These are phyloP conservation scores for Leccinum cinnamomeum DNA, from an alignment of 1,284 basidiomycete genomes.

Conservation along the genomic window DNA sequence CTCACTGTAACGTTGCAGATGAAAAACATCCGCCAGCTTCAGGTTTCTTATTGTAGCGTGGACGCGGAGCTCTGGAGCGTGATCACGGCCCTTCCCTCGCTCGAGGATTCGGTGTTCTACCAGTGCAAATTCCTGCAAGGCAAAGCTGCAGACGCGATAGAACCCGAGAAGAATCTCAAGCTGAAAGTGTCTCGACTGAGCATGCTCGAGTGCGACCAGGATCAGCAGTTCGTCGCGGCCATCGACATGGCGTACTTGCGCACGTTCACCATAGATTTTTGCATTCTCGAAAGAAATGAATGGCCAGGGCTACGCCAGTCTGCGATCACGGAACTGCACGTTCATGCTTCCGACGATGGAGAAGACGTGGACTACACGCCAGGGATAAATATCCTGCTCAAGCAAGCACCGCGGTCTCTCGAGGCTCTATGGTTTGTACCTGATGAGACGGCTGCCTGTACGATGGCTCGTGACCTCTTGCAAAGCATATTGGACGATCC, in stretches of 20 bases:
- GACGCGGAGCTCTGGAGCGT: background rate
- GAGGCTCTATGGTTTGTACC: background rate
- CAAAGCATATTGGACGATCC: background rate
- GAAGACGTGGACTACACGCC: background rate
- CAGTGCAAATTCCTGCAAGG: background rate
- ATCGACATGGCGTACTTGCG: background rate
- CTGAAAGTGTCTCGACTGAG: background rate
- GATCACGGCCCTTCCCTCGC: background rate
- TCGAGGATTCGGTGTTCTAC: background rate
- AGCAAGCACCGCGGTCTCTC: background rate
- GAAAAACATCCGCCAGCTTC: too few species aligned
- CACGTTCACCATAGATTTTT: background rate
- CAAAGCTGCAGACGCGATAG: background rate
- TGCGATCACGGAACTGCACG: background rate
- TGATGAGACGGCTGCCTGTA: background rate
- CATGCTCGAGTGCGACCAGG: background rate
- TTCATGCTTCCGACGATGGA: background rate
- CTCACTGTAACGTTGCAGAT: too few species aligned
- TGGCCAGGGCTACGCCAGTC: background rate
- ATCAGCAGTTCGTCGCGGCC: background rate
- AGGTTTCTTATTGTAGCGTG: rapidly evolving
- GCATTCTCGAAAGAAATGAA: background rate
- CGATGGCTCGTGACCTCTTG: background rate
- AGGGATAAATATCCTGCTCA: background rate
- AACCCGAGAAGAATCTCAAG: background rate